Evolutionary conservation across 257 asterid genomes (phyloP), one percentile per base, ranked within the genome.

Genomic region (Solanum clarkiae): DNA sequence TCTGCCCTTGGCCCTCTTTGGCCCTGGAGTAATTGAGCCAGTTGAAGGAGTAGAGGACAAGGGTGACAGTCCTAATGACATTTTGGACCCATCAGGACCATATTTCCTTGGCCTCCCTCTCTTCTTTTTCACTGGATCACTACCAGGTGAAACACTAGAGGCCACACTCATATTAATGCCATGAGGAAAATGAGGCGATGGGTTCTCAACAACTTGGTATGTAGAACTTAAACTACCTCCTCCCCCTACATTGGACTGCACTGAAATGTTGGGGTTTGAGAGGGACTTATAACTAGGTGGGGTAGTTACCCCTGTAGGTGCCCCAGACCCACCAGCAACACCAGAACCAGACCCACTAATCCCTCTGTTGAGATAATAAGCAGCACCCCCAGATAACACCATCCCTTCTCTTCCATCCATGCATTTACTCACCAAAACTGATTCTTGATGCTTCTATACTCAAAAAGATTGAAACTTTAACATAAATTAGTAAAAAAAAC

Each of bases 81-180:
- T 90, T 72, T 90, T 92, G 66, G 95, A 91, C 74, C 97, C 98
- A 84, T 94, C 97, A 4, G 98, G 97, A 55, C 90, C 98, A 85
- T 96, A 96, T 66, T 96, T 96, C 86, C 99, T 91, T 4, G 99
- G 99, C 87, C 99, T 90, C 22, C 99, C 99, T 88, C 99, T 91
- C 92, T 96, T 96, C 89, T 94, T 96, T 92, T 94, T 96, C 87
- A 88, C 95, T 2, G 90, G 86, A 84, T 93, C 98, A 49, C 92
- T 87, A 44, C 93, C 87, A 44, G 88, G 89, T 7, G 93, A 55
- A 81, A 51, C 87, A 87, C 86, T 74, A 29, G 95, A 49, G 62
- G 92, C 90, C 18, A 26, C 68, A 32, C 91, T 80, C 87, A 86
- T 86, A 81, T 63, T 85, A 88, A 89, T 86, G 20, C 92, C 91